Percentiles rank a stretch among this genome's conserved stretches.
Evolutionary conservation across 2,329 filamentous ascomycete species (phyloP).

Genomic region (Claviceps sp.): DNA sequence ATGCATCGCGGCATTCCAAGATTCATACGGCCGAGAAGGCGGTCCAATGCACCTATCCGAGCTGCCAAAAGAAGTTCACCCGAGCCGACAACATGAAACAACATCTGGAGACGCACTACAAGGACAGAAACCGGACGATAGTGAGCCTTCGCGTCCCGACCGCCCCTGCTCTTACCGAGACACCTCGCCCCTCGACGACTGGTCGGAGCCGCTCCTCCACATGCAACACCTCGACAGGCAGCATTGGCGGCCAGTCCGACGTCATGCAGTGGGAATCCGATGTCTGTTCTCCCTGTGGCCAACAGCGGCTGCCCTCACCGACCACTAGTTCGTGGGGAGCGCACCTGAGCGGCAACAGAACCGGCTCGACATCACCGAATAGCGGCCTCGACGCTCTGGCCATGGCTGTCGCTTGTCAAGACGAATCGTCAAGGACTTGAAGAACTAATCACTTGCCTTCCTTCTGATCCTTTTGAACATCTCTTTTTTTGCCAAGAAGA

Average conservation of each 20-base stretch:
- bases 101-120: slow-evolving; percentile 64
- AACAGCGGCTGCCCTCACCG: slow-evolving; percentile 27
- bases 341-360: slow-evolving; percentile 29
- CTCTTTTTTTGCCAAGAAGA: not conserved
- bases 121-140: slow-evolving; percentile 39
- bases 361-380: slow-evolving; percentile 27
- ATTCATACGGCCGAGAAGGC: slow-evolving; percentile 75
- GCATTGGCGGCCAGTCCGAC: slow-evolving; percentile 10
- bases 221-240: slow-evolving; percentile 6
- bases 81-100: slow-evolving; percentile 83
- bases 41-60: slow-evolving; percentile 51
- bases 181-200: slow-evolving; percentile 18
- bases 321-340: slow-evolving; percentile 31
- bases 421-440: slow-evolving; percentile 18
- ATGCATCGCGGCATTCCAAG: slow-evolving; percentile 74
- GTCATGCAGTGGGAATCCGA: slow-evolving; percentile 27
- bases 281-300: slow-evolving; percentile 14
- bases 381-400: slow-evolving; percentile 42
- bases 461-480: not conserved
- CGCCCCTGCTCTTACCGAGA: slow-evolving; percentile 17
- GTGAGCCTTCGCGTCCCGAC: slow-evolving; percentile 20
- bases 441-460: not conserved
- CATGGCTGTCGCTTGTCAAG: slow-evolving; percentile 39
- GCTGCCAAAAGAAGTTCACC: slow-evolving; percentile 69
- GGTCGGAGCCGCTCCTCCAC: slow-evolving; percentile 19